Evolutionary conservation across 306 rosid genomes (phyloP).

Genomic region (Castanea sativa): DNA sequence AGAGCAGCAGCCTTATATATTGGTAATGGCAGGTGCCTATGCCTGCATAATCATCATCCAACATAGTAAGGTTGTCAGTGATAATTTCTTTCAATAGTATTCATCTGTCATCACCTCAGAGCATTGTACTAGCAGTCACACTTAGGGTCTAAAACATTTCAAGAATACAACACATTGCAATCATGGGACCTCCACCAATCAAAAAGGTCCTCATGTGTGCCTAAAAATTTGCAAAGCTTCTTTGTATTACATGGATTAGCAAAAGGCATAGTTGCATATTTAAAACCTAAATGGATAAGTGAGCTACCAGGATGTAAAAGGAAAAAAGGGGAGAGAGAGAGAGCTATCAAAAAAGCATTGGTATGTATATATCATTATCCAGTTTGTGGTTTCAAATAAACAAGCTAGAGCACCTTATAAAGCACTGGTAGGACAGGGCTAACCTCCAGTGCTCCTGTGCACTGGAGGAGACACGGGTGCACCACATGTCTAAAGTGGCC

Average conservation of each 20-base stretch:
- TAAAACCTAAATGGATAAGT: background rate
- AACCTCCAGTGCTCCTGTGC: too few species aligned
- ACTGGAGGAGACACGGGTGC: too few species aligned
- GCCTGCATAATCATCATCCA: constrained; percentile 44
- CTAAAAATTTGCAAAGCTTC: background rate
- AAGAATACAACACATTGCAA: background rate
- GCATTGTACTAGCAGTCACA: background rate
- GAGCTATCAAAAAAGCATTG: background rate
- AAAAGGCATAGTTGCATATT: background rate
- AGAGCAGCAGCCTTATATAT: constrained; percentile 62
- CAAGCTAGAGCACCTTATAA: background rate
- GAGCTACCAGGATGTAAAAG: background rate
- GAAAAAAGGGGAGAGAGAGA: background rate
- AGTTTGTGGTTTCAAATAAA: background rate
- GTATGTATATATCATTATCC: background rate
- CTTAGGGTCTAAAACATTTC: background rate
- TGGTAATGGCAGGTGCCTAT: constrained; percentile 72
- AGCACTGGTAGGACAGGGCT: background rate
- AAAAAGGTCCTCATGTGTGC: background rate
- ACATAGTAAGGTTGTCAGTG: background rate
- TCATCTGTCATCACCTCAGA: background rate
- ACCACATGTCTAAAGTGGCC: too few species aligned
- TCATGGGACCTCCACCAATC: background rate
- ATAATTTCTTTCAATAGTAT: background rate
- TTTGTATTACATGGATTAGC: background rate